phyloP scores from a whole-genome alignment of 805 yeast genomes.

The Starmerella floris region DNA sequence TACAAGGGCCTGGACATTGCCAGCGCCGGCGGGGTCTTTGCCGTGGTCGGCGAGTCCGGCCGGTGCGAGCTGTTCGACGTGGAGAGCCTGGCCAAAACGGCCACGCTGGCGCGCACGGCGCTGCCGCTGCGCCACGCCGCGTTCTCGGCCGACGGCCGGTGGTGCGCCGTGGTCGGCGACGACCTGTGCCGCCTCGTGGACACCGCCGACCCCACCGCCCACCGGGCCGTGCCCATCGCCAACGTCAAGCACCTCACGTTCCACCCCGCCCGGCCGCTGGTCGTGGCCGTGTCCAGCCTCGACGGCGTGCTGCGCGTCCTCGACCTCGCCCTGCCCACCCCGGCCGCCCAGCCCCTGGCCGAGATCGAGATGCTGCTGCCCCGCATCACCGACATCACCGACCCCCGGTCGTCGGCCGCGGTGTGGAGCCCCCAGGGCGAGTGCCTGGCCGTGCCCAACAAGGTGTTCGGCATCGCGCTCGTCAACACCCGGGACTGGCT shows the following conservation, averaged over 20 bases:
- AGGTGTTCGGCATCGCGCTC: constrained; percentile 26
- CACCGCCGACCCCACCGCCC: constrained; percentile 27
- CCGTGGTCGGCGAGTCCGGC: constrained; percentile 36
- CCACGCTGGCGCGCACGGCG: constrained; percentile 22
- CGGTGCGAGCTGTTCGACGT: constrained; percentile 24
- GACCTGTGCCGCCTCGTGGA: constrained; percentile 25
- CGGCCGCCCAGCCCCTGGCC: constrained; percentile 14
- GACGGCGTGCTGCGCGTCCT: constrained; percentile 28
- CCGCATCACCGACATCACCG: constrained; percentile 20
- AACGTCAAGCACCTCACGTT: constrained; percentile 37
- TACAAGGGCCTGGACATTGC: constrained; percentile 22
- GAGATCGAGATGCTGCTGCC: constrained; percentile 25
- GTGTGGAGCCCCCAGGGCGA: constrained; percentile 65
- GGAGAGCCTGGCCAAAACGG: constrained; percentile 15
- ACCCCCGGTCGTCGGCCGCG: constrained; percentile 39
- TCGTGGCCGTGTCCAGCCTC: constrained; percentile 24
- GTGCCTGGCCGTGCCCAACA: constrained; percentile 53
- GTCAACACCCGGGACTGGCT: constrained; percentile 22
- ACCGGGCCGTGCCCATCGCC: constrained; percentile 34
- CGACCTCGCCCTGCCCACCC: constrained; percentile 15
- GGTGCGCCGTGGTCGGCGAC: constrained; percentile 29
- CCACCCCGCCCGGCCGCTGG: constrained; percentile 23
- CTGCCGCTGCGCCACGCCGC: constrained; percentile 27
- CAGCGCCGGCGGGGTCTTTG: constrained; percentile 24
- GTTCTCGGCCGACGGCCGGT: constrained; percentile 28